Base-by-base conservation (phyloP, 495 filamentous ascomycete genomes). In the Astrocystis sublimbata region DNA sequence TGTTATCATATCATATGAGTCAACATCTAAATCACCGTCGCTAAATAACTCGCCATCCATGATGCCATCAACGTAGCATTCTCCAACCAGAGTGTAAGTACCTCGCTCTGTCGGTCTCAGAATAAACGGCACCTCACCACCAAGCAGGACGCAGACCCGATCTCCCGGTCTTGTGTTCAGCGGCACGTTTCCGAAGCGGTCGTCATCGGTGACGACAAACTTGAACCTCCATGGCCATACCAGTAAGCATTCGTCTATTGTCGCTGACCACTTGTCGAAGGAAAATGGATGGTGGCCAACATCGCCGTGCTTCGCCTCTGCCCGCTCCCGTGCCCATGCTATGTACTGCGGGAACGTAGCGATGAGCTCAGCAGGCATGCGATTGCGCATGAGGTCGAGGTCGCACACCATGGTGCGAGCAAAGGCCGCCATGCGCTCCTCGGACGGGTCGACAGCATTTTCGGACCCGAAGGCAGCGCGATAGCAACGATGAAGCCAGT, bases 41-140 rank as follows among this genome's bases (percentile, higher is more conserved):
- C 13, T 19, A 2, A 61, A 52, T 15, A 19, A 24, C 26, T 62
- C 59, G 26, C 63, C 64, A 30, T 64, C 35, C 52, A 65, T 64
- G 10, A 68, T 35, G 31, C 56, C 61, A 23, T 66, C 63, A 21
- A 63, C 5, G 21, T 58, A 68, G 28, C 55, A 66, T 45, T 53
- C 46, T 4, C 61, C 63, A 26, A 68, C 31, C 17, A 64, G 23
- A 13, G 38, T 51, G 38, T 64, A 64, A 7, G 58, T 61, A 24
- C 47, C 58, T 10, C 28, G 38, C 36, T 47, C 47, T 17, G 47
- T 61, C 12, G 63, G 60, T 31, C 70, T 50, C 21, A 70, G 10
- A 8, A 73, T 19, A 31, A 67, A 73, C 19, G 68, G 70, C 4
- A 73, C 64, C 36, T 71, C 66, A 9, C 68, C 68, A 21, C 70